Base-by-base conservation (phyloP, 345 rosid species). In the Adansonia digitata region DNA sequence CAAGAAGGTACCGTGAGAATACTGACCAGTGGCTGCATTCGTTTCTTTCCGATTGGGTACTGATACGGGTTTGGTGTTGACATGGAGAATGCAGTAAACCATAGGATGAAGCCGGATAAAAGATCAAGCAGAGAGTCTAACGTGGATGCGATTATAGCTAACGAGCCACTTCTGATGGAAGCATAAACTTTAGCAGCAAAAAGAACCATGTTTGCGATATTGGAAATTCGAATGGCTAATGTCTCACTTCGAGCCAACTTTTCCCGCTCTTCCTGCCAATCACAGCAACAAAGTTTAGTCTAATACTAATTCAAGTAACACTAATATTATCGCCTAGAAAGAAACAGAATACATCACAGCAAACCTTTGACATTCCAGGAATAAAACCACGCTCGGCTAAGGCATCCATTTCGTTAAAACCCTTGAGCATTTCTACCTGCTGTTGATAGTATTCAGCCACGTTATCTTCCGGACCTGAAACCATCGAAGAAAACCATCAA, bases 31-130 rank as follows among this genome's bases (percentile, higher is more conserved):
- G 99, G 99, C 83, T 95, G 99, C 99, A 95, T 95, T 31, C 98
- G 82, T 77, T 93, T 95, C 85, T 95, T 95, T 39, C 99, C 99
- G 72, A 95, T 95, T 42, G 99, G 99, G 76, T 95, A 95, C 81
- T 87, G 97, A 79, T 95, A 95, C 0, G 96, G 99, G 69, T 89
- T 95, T 57, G 93, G 94, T 31, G 97, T 95, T 83, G 92, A 93
- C 98, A 95, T 95, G 20, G 98, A 91, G 83, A 95, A 95, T 72
- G 98, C 99, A 71, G 98, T 90, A 82, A 95, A 95, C 99, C 99
- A 95, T 34, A 95, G 82, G 86, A 95, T 95, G 84, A 95, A 93
- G 64, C 99, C 98, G 20, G 99, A 95, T 18, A 95, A 87, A 74
- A 95, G 98, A 81, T 95, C 99, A 64, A 95, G 99, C 77, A 95